Evolutionary conservation across 106 monocot species (phyloP).

Genomic region (Allium cepa): DNA sequence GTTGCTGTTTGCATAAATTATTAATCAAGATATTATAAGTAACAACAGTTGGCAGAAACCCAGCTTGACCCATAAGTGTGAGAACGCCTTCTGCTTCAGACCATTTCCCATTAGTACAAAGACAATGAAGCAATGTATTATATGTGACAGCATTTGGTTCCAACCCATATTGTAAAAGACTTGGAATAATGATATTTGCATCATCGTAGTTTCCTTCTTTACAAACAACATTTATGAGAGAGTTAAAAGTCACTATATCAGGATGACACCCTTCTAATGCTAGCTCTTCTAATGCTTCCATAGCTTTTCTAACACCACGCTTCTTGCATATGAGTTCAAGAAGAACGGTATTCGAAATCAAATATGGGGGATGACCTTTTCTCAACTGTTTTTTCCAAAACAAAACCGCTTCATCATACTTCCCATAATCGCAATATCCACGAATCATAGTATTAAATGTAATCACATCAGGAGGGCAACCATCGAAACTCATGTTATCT

Average conservation of each 20-base stretch:
- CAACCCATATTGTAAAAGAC: conserved; percentile 43
- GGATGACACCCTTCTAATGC: conserved; percentile 60
- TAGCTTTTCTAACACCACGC: conserved; percentile 29
- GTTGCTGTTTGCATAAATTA: conserved; percentile 50
- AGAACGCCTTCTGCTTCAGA: conserved; percentile 51
- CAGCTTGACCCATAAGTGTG: conserved; percentile 40
- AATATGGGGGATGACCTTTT: conserved; percentile 52
- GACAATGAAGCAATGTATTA: conserved; percentile 68
- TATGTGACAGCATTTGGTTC: conserved; percentile 64
- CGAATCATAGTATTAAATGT: conserved; percentile 70
- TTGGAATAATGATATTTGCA: conserved; percentile 23
- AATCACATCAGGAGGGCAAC: conserved; percentile 67
- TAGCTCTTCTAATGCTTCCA: conserved; percentile 58
- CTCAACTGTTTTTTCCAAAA: conserved; percentile 63
- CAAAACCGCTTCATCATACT: conserved; percentile 36
- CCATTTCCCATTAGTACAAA: conserved; percentile 56
- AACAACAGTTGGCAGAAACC: conserved; percentile 42
- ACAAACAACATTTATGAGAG: conserved; percentile 55
- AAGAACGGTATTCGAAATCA: conserved; percentile 58
- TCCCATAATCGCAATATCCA: conserved; percentile 35
- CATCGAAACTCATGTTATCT: conserved; percentile 53
- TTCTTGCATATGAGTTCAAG: conserved; percentile 63
- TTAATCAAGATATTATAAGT: conserved; percentile 85
- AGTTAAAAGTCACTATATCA: conserved; percentile 69
- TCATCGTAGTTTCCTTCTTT: conserved; percentile 48